phyloP scores from a whole-genome alignment of 345 rosid genomes.

The Syzygium aqueum region DNA sequence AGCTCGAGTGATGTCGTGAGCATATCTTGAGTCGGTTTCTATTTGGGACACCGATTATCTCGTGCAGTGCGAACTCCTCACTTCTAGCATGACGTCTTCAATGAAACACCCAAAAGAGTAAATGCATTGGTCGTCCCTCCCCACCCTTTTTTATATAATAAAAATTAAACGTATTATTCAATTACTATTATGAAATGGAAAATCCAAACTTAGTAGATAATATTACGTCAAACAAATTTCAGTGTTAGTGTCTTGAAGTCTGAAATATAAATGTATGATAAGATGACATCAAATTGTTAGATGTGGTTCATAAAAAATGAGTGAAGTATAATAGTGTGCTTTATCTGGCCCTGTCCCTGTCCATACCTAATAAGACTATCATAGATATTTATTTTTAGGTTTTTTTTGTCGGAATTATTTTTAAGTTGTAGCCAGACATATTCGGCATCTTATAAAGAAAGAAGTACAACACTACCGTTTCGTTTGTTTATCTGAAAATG shows the following conservation, averaged over 20 bases:
- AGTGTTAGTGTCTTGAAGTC: background rate
- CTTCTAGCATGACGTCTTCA: background rate
- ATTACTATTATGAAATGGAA: background rate
- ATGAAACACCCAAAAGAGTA: background rate
- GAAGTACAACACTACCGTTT: too few species aligned
- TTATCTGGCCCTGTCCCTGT: too few species aligned
- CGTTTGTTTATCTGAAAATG: too few species aligned
- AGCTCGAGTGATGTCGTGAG: background rate
- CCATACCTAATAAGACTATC: too few species aligned
- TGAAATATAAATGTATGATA: background rate
- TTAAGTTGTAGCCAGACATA: too few species aligned
- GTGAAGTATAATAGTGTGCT: background rate
- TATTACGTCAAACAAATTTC: background rate
- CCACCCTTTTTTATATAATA: background rate
- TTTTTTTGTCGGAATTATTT: too few species aligned
- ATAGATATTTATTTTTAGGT: too few species aligned
- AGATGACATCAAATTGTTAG: background rate
- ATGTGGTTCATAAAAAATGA: background rate
- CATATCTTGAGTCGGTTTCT: background rate
- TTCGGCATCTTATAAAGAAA: too few species aligned
- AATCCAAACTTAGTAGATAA: background rate
- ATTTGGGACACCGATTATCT: background rate
- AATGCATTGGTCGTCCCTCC: background rate
- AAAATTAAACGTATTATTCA: background rate
- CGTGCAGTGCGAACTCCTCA: background rate